phyloP scores from a whole-genome alignment of 805 yeast species.

The Candida maris region DNA sequence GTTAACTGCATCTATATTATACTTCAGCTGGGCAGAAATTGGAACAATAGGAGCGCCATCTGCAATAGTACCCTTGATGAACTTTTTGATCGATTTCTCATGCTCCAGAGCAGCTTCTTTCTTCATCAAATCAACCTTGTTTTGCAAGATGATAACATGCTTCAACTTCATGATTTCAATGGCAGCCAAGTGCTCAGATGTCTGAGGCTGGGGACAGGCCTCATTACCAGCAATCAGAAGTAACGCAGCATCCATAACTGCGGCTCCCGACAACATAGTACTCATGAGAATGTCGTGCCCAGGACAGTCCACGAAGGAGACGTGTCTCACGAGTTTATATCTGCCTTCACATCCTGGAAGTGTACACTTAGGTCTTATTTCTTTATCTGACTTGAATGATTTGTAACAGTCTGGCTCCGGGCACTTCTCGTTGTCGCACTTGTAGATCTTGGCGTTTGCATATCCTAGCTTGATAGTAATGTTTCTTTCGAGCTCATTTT shows the following conservation, averaged over 20 bases:
- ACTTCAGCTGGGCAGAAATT: slow-evolving; percentile 96
- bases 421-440: slow-evolving; percentile 79
- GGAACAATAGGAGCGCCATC: slow-evolving; percentile 99
- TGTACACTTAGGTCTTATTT: slow-evolving; percentile 88
- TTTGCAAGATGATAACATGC: slow-evolving; percentile 93
- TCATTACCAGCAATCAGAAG: slow-evolving; percentile 96
- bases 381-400: slow-evolving; percentile 92
- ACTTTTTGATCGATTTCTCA: slow-evolving; percentile 84
- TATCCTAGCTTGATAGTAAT: slow-evolving; percentile 98
- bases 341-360: slow-evolving; percentile 87
- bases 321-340: slow-evolving; percentile 89
- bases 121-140: slow-evolving; percentile 97
- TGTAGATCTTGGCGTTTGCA: slow-evolving; percentile 97
- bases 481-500: slow-evolving; percentile 98
- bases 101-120: slow-evolving; percentile 96
- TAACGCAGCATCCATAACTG: slow-evolving; percentile 99
- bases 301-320: slow-evolving; percentile 98
- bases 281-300: slow-evolving; percentile 99
- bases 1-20: slow-evolving; percentile 97
- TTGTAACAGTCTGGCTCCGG: slow-evolving; percentile 94
- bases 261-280: slow-evolving; percentile 99
- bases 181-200: slow-evolving; percentile 98
- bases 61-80: slow-evolving; percentile 96
- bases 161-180: slow-evolving; percentile 98
- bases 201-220: slow-evolving; percentile 99